phyloP scores from a whole-genome alignment of 169 alveolate genomes.

The Amoebophrya sp. region DNA sequence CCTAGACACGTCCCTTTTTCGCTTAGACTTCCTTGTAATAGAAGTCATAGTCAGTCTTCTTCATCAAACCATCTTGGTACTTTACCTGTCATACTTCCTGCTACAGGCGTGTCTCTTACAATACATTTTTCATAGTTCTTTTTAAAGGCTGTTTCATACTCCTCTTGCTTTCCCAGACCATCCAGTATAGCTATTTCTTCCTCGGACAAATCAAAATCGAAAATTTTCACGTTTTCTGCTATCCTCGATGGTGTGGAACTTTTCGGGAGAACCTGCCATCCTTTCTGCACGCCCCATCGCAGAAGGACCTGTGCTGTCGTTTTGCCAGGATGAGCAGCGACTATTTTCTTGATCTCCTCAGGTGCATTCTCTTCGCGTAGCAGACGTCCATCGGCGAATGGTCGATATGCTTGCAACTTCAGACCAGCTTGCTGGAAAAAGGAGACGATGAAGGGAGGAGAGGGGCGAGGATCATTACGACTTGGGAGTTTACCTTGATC shows the following conservation, averaged over 20 bases:
- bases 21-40: too few species aligned
- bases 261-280: neutral
- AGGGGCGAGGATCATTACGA: too few species aligned
- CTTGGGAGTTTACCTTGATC: too few species aligned
- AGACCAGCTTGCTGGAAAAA: neutral
- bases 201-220: neutral
- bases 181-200: neutral
- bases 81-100: neutral
- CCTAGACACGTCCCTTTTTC: too few species aligned
- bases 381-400: neutral
- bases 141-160: neutral
- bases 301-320: neutral
- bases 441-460: too few species aligned
- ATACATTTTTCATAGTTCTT: neutral
- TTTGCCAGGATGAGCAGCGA: neutral
- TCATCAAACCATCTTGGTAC: neutral
- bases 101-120: neutral
- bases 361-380: neutral
- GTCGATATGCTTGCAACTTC: neutral
- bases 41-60: slow-evolving; percentile 3
- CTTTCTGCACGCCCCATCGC: neutral
- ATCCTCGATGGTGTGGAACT: neutral
- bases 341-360: neutral
- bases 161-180: neutral
- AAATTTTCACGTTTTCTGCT: neutral